A percentile compares a stretch with the other conserved stretches of the same genome.
phyloP scores from a whole-genome alignment of 1,139 yeast genomes.

The Zhuliangozyma parablackwelliae region DNA sequence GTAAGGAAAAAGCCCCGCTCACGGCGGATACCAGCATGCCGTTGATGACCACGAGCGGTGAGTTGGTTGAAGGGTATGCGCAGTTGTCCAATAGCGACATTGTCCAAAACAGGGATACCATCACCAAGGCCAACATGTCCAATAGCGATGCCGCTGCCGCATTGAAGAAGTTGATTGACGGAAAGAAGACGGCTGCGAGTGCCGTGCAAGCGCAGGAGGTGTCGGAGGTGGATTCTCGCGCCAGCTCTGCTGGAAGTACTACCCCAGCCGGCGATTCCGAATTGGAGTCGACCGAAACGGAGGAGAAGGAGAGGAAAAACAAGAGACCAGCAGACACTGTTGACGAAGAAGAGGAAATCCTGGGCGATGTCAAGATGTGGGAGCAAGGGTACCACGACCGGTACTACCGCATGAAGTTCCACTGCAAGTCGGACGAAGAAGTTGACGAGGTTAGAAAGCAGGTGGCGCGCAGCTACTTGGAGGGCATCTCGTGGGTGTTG shows the following conservation, averaged over 20 bases:
- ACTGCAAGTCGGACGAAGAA: conserved; percentile 51
- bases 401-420: conserved; percentile 76
- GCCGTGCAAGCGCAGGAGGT: conserved; percentile 31
- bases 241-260: background rate
- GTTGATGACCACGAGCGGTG: conserved; percentile 66
- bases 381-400: conserved; percentile 85
- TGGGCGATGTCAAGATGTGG: conserved; percentile 67
- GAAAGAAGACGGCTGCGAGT: conserved; percentile 21
- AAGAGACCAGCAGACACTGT: conserved; percentile 10
- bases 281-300: conserved; percentile 15
- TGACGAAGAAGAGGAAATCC: conserved; percentile 8
- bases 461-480: conserved; percentile 73
- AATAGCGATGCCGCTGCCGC: conserved; percentile 68
- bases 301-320: conserved; percentile 18
- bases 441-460: conserved; percentile 51
- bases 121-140: conserved; percentile 74
- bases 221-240: background rate
- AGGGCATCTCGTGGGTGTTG: conserved; percentile 94
- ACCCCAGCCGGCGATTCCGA: conserved; percentile 4
- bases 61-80: conserved; percentile 58
- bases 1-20: conserved; percentile 74
- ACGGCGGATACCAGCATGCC: conserved; percentile 74
- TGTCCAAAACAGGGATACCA: conserved; percentile 59
- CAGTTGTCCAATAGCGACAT: conserved; percentile 68
- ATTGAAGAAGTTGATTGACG: conserved; percentile 44